Percentiles rank a stretch among this genome's conserved stretches.
These are phyloP conservation scores for Pyracantha coccinea DNA, from an alignment of 331 rosid species.

Conservation along the genomic window DNA sequence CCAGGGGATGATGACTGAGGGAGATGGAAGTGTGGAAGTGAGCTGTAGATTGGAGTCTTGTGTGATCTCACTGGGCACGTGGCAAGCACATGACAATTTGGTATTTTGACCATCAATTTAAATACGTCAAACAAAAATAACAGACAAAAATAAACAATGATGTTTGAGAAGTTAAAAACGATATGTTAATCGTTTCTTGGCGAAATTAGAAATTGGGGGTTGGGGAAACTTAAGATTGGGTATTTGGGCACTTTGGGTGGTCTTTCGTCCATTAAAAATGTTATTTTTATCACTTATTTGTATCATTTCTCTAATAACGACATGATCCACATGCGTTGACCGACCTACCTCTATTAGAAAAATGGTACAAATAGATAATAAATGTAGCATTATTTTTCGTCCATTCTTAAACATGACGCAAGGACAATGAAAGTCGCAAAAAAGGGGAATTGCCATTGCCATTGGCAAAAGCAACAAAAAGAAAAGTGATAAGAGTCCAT, in stretches of 20 bases:
- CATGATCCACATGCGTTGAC: rapidly evolving
- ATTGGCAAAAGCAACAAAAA: background rate
- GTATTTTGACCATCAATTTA: background rate
- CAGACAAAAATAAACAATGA: too few relatives aligned
- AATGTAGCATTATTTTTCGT: too few relatives aligned
- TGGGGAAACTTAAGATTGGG: background rate
- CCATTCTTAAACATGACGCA: background rate
- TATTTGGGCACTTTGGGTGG: background rate
- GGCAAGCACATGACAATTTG: slow-evolving; percentile 33
- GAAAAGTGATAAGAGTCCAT: background rate
- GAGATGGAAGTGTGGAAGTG: background rate
- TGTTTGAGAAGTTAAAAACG: background rate
- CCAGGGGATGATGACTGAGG: background rate
- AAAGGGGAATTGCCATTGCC: background rate
- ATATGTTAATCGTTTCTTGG: too few relatives aligned
- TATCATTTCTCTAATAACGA: rapidly evolving
- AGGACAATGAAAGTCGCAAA: background rate
- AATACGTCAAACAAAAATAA: background rate
- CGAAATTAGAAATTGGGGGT: background rate
- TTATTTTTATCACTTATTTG: too few relatives aligned
- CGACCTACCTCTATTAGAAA: too few relatives aligned
- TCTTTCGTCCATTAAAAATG: too few relatives aligned
- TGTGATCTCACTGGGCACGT: slow-evolving; percentile 34
- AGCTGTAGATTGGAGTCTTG: background rate
- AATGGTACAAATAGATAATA: too few relatives aligned